Conservation (phyloP, 768 basidiomycete genomes). For the Crepidotus variabilis region DNA sequence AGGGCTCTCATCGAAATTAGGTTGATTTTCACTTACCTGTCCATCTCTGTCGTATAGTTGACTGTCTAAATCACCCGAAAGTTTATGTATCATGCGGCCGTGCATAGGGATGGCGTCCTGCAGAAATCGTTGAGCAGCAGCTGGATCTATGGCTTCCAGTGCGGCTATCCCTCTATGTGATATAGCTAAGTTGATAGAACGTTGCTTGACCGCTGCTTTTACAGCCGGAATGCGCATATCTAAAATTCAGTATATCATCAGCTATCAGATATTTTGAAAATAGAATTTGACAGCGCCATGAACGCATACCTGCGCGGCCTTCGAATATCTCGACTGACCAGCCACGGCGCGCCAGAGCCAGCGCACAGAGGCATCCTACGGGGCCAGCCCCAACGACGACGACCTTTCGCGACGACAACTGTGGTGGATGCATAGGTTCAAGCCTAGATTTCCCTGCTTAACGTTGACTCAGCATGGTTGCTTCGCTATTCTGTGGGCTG, state of each 20-base stretch:
- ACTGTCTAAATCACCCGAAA: slow-evolving; percentile 67
- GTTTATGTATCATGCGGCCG: slow-evolving; percentile 91
- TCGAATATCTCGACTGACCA: slow-evolving; percentile 84
- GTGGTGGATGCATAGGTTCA: slow-evolving; percentile 1
- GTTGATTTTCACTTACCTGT: slow-evolving; percentile 54
- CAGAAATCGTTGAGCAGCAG: slow-evolving; percentile 65
- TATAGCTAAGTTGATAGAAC: slow-evolving; percentile 96
- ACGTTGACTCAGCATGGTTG: neutral
- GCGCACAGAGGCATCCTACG: slow-evolving; percentile 88
- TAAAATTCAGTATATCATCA: slow-evolving; percentile 24
- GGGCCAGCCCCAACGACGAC: slow-evolving; percentile 86
- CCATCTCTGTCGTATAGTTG: slow-evolving; percentile 87
- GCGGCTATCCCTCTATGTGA: slow-evolving; percentile 92
- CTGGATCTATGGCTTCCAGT: slow-evolving; percentile 73
- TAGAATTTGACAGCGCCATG: slow-evolving; percentile 1
- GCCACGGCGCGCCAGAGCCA: slow-evolving; percentile 81
- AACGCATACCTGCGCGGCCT: slow-evolving; percentile 59
- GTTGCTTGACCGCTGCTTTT: slow-evolving; percentile 60
- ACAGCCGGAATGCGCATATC: slow-evolving; percentile 75
- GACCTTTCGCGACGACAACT: slow-evolving; percentile 28
- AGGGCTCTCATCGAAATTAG: slow-evolving; percentile 8
- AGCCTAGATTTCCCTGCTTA: neutral
- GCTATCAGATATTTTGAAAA: slow-evolving; percentile 11
- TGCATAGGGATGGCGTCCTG: slow-evolving; percentile 87
- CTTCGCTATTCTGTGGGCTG: no score